Base-by-base conservation (phyloP, 352 stramenopile species). In the Globisporangium alternatum region DNA sequence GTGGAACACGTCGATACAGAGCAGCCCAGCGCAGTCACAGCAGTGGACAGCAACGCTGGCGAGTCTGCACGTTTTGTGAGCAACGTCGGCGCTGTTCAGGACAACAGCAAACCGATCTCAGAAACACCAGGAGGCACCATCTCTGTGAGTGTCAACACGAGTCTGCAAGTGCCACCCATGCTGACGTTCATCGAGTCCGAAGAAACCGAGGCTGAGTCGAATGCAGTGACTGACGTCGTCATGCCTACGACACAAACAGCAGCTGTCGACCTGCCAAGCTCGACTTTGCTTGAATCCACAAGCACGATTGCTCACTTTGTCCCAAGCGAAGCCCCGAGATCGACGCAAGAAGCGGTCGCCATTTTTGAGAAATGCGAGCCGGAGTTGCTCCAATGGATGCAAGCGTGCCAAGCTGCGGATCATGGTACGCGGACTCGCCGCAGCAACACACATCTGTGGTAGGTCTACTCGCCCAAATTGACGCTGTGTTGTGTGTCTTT, bases 381-480 rank as follows among this genome's bases (percentile, higher is more conserved):
- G 3, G 81, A 89, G 67, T 69, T 90, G 10, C 52, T 82, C 21
- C 68, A 80, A 56, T 89, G 74, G 74, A 69, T 90, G 56, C 64
- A 70, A 19, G 67, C 77, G 54, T 72, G 71, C 13, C 74, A 77
- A 22, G 64, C 61, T 33, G 68, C 77, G 13, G 68, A 75, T 41
- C 58, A 66, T 44, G 61, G 60, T 65, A 58, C 21, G 22, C 31
- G 28, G 41, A 39, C 39, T 51, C 22, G n/a, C 3, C 2, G 9
- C 6, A 44, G 19, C 19, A 17, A 57, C 31, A 41, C 12, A 45
- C 21, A 30, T 39, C 2, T 45, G 15, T 35, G 21, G 33, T 15
- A 9, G 8, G 6, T 3, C 25, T 12, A 5, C 22, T 61, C 9
- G 22, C 21, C 22, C 43, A 21, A 35, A 28, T 25, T 35, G 22